phyloP scores from a whole-genome alignment of 345 rosid genomes.

The Boechera stricta region DNA sequence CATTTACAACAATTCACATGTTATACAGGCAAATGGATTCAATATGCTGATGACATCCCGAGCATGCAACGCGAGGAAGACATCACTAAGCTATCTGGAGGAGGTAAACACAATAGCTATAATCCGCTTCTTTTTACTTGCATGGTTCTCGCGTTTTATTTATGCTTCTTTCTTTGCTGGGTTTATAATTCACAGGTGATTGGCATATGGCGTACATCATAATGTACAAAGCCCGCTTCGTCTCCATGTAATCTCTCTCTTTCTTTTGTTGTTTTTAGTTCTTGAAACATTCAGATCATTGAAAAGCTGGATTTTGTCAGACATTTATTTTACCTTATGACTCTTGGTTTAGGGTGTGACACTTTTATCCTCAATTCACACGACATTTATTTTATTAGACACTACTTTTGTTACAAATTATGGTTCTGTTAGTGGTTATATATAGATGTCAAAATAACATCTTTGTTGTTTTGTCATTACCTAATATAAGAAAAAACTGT shows the following conservation, averaged over 20 bases:
- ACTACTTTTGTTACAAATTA: no score
- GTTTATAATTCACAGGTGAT: slow-evolving; percentile 63
- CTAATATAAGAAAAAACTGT: no score
- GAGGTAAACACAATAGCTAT: slow-evolving; percentile 59
- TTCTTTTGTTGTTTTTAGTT: slow-evolving; percentile 29
- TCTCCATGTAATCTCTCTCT: slow-evolving; percentile 54
- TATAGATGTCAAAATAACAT: background rate
- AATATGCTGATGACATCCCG: slow-evolving; percentile 81
- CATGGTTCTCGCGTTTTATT: background rate
- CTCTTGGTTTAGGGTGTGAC: background rate
- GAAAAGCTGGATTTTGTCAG: slow-evolving; percentile 24
- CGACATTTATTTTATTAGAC: no score
- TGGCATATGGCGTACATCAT: slow-evolving; percentile 99
- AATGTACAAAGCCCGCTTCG: slow-evolving; percentile 91
- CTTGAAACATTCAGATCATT: slow-evolving; percentile 13
- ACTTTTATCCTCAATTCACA: background rate
- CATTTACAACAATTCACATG: slow-evolving; percentile 1
- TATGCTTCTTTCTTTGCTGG: background rate
- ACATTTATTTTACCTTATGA: background rate
- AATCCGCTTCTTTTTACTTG: background rate
- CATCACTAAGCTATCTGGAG: slow-evolving; percentile 90
- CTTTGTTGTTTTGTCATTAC: background rate
- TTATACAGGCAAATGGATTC: slow-evolving; percentile 85
- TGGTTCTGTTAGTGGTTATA: no score
- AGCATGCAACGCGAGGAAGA: slow-evolving; percentile 88